Evolutionary conservation across 257 asterid genomes (phyloP).

Genomic region (Penstemon eatonii): DNA sequence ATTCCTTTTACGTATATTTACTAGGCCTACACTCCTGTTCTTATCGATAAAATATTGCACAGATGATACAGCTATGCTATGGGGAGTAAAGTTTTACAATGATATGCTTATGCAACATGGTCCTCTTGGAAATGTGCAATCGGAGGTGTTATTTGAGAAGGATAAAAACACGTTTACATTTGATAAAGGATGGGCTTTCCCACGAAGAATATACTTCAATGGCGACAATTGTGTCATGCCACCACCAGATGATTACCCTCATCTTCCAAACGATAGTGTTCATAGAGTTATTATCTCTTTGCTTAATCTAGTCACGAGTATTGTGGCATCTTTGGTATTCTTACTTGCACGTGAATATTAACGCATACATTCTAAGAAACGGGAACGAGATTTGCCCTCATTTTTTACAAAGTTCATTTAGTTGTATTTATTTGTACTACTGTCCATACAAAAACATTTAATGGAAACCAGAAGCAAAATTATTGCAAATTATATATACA

Average conservation of each 20-base stretch:
- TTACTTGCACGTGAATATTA: constrained; percentile 11
- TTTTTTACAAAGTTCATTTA: too few species aligned
- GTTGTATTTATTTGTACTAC: background rate
- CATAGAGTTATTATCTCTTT: background rate
- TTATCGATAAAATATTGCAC: constrained; percentile 9
- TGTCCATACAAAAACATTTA: background rate
- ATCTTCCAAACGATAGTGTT: constrained; percentile 34
- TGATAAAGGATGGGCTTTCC: constrained; percentile 61
- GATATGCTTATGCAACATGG: constrained; percentile 46
- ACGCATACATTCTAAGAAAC: too few species aligned
- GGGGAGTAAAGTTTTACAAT: constrained; percentile 47
- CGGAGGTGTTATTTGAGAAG: constrained; percentile 49
- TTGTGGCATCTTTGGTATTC: constrained; percentile 28
- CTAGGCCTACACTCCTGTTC: background rate
- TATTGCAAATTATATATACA: background rate
- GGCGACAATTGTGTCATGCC: constrained; percentile 59
- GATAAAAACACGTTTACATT: constrained; percentile 42
- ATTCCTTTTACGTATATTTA: too few species aligned
- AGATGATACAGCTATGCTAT: constrained; percentile 56
- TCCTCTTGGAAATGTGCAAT: constrained; percentile 50
- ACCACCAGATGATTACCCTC: constrained; percentile 44
- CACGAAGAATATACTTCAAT: constrained; percentile 45
- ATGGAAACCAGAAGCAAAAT: background rate
- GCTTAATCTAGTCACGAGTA: constrained; percentile 7
- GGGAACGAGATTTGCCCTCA: too few species aligned